These are phyloP conservation scores for Podospora tetraspora DNA, from an alignment of 495 filamentous ascomycete genomes.

Conservation along the genomic window DNA sequence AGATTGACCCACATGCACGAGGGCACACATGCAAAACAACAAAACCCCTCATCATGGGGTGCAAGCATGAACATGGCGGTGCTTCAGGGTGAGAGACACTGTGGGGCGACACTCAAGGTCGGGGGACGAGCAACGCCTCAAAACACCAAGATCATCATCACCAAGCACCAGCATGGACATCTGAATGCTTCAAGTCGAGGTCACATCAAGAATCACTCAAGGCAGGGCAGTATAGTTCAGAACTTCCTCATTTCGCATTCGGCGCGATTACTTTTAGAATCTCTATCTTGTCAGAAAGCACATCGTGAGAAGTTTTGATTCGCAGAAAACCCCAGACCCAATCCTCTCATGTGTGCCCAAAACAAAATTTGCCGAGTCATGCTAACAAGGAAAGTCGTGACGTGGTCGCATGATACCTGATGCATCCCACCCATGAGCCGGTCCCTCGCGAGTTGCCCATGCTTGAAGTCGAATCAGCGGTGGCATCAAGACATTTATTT, in stretches of 20 bases:
- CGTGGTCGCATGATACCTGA: constrained; percentile 15
- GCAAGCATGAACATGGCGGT: neutral
- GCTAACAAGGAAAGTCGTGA: constrained; percentile 37
- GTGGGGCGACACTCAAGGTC: neutral
- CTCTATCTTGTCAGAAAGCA: constrained; percentile 51
- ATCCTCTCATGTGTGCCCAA: constrained; percentile 40
- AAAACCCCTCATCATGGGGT: neutral
- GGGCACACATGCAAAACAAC: neutral
- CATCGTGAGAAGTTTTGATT: constrained; percentile 45
- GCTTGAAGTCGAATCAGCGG: constrained; percentile 13
- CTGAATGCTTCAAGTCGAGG: neutral
- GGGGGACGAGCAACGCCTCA: neutral
- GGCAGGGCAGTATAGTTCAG: constrained; percentile 6
- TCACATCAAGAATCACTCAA: constrained; percentile 14
- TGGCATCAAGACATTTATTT: constrained; percentile 38
- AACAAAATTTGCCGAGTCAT: constrained; percentile 42
- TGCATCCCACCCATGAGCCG: constrained; percentile 16
- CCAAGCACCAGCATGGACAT: neutral
- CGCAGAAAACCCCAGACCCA: constrained; percentile 40
- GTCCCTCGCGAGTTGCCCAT: constrained; percentile 15
- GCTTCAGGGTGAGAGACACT: neutral
- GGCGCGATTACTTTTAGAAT: constrained; percentile 36
- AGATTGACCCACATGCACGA: neutral
- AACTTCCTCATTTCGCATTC: constrained; percentile 25
- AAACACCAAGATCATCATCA: neutral